Evolutionary conservation across 1,284 basidiomycete species (phyloP), one percentile per base, ranked within the genome.

Genomic region (Trichosporon sp.): DNA sequence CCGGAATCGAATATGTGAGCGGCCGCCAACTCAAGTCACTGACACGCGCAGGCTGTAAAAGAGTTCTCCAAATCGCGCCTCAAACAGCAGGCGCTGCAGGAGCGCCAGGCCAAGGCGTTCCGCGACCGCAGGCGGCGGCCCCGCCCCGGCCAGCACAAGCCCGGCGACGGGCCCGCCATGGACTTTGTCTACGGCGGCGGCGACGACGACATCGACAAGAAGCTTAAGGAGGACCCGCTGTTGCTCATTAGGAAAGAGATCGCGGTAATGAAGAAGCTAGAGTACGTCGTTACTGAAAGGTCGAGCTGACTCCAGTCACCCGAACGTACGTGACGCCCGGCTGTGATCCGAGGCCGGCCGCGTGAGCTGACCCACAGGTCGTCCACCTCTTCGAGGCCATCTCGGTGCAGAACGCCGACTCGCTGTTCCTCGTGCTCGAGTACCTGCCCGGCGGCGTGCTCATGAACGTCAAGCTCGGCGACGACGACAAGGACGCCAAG

Each of bases 351-450:
- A n/a, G n/a, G n/a, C n/a, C 32, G 32, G 5, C 32, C 8, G 15
- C 6, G 15, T 13, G 44, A 31, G 9, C 60, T 68, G 77, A 60
- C 75, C 0, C 75, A 34, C 77, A 86, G 80, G 81, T 88, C n/a
- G 84, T 86, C 6, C 79, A 81, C 31, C 80, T 87, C 1, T 86
- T 84, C 76, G 87, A 87, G 74, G 86, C 86, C 1, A 84, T 88
- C 42, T 87, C 87, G 29, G 86, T 87, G 2, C 83, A 85, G 1
- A 79, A 79, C 44, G 82, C 84, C 21, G 87, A 87, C 71, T 80
- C 82, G 1, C 79, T 87, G 2, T 86, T 86, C 74, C 84, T 87
- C n/a, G 84, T 85, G 2, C 82, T 86, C 66, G 85, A 86, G 70
- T 84, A 85, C 66, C 81, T 85, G 69, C 79, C 81, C 0, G 86